Conservation (phyloP, 1,284 basidiomycete species). For the Chondrostereum purpureum region DNA sequence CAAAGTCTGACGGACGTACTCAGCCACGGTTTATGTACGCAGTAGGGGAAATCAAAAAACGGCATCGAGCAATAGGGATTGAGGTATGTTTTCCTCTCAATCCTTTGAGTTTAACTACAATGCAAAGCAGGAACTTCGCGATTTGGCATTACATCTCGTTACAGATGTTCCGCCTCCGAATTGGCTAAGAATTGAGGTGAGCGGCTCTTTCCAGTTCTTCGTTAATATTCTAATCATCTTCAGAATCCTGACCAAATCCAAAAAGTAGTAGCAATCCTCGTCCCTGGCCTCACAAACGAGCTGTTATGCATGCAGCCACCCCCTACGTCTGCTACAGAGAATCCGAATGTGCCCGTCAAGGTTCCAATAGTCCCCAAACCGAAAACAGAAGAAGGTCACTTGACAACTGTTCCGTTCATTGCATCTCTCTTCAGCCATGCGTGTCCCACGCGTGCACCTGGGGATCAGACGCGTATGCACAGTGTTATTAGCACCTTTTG, state of each 20-base stretch:
- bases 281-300: constrained; percentile 75
- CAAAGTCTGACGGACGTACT: constrained; percentile 35
- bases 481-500: constrained; percentile 81
- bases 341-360: constrained; percentile 57
- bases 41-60: constrained; percentile 63
- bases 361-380: constrained; percentile 47
- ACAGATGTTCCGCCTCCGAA: constrained; percentile 75
- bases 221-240: constrained; percentile 1
- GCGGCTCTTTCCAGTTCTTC: constrained; percentile 15
- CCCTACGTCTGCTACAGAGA: constrained; percentile 55
- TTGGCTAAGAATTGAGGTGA: constrained; percentile 80
- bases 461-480: constrained; percentile 78
- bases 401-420: constrained; percentile 62
- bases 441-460: constrained; percentile 85
- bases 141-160: constrained; percentile 75
- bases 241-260: constrained; percentile 69
- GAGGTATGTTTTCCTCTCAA: constrained; percentile 46
- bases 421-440: constrained; percentile 83
- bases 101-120: constrained; percentile 6
- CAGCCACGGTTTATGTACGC: constrained; percentile 77
- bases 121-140: constrained; percentile 67
- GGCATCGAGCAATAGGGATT: constrained; percentile 68
- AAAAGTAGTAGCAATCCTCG: constrained; percentile 72
- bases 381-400: constrained; percentile 21
- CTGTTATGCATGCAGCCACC: constrained; percentile 63